These are phyloP conservation scores for Platanus orientalis DNA, from an alignment of 164 flowering plant genomes.

Conservation along the genomic window DNA sequence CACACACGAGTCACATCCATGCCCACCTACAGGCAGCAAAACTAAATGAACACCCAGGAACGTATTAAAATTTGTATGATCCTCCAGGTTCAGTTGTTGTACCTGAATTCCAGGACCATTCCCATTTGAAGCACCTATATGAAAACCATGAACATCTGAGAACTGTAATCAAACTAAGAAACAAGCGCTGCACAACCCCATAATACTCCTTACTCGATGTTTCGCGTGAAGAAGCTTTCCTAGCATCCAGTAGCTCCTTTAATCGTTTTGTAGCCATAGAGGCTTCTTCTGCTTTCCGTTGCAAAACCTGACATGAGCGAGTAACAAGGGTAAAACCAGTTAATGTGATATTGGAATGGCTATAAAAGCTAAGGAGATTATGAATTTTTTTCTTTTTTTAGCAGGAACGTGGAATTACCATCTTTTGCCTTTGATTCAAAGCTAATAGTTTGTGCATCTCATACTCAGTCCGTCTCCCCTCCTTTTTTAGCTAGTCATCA, in stretches of 20 bases:
- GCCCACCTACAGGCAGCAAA: too few species aligned
- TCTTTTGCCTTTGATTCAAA: conserved; percentile 91
- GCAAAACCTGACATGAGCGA: conserved; percentile 78
- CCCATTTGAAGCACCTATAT: conserved; percentile 53
- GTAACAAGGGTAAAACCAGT: not conserved
- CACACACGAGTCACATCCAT: not conserved
- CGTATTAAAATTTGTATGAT: not conserved
- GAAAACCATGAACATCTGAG: conserved; percentile 2
- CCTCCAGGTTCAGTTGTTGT: conserved; percentile 6
- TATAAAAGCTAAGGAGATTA: not conserved
- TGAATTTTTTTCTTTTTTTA: too few species aligned
- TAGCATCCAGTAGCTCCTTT: conserved; percentile 84
- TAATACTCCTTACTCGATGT: conserved; percentile 29
- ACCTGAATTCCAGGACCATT: conserved; percentile 81
- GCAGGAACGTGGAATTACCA: conserved; percentile 40
- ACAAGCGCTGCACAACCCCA: not conserved
- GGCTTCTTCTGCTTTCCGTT: conserved; percentile 97
- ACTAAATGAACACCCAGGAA: not conserved
- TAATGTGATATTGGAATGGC: not conserved
- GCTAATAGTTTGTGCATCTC: conserved; percentile 98
- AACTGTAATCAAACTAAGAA: not conserved
- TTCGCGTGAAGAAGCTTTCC: conserved; percentile 78
- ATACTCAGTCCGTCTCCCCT: conserved; percentile 94
- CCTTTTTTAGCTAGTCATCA: conserved; percentile 82
- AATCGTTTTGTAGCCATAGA: conserved; percentile 85